A percentile compares a stretch with the other conserved stretches of the same genome.
phyloP scores from a whole-genome alignment of 2,329 filamentous ascomycete genomes.

The Sporothrix globosa region DNA sequence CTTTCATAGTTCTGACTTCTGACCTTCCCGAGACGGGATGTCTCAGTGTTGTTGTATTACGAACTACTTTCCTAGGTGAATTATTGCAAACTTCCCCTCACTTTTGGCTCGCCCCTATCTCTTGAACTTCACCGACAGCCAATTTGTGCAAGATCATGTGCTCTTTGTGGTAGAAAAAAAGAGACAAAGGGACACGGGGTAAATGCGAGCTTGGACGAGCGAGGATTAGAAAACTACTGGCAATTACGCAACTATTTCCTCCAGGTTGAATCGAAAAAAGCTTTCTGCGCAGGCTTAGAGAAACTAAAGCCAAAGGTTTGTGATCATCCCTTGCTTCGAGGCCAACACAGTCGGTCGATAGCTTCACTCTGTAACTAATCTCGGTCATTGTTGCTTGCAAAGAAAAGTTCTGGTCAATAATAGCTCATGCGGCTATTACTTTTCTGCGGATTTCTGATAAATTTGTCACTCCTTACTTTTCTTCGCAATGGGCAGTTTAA shows the following conservation, averaged over 20 bases:
- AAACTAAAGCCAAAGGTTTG: not conserved
- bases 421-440: slow-evolving; percentile 12
- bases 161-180: not conserved
- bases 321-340: not conserved
- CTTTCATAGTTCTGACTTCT: not conserved
- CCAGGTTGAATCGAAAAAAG: not conserved
- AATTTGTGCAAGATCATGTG: not conserved
- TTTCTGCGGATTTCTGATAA: slow-evolving; percentile 9
- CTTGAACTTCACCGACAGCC: not conserved
- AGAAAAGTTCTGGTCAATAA: not conserved
- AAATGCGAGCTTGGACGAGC: no score
- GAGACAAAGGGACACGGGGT: not conserved
- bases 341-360: not conserved
- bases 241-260: not conserved
- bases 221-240: not conserved
- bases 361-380: not conserved
- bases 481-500: slow-evolving; percentile 20
- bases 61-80: not conserved
- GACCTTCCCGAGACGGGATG: not conserved
- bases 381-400: not conserved
- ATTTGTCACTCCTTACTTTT: not conserved
- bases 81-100: not conserved
- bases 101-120: not conserved
- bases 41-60: slow-evolving; percentile 3
- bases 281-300: no score